Evolutionary conservation across 371 early-diverging fungal species (phyloP).

Genomic region (Sporodiniella umbellata): DNA sequence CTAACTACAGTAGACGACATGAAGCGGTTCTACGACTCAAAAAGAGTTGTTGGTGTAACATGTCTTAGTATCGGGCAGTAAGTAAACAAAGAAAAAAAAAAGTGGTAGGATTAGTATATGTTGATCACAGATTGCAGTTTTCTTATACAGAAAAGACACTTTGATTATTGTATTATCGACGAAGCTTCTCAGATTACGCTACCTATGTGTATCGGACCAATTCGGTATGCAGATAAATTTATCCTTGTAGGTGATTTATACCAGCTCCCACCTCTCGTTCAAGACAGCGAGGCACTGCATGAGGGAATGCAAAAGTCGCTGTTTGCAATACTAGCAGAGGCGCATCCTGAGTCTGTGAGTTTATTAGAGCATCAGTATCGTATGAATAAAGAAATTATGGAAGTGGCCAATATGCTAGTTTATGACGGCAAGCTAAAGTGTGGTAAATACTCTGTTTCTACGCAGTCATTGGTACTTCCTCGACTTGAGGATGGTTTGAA

Average conservation of each 20-base stretch:
- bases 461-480: conserved; percentile 50
- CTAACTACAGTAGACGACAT: conserved; percentile 57
- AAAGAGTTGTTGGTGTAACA: conserved; percentile 83
- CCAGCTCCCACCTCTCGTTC: conserved; percentile 96
- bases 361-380: conserved; percentile 92
- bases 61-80: conserved; percentile 87
- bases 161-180: conserved; percentile 98
- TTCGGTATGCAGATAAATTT: conserved; percentile 81
- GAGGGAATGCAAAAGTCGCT: conserved; percentile 61
- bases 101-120: no score
- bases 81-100: no score
- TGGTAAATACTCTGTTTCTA: conserved; percentile 67
- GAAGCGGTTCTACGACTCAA: conserved; percentile 52
- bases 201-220: conserved; percentile 92
- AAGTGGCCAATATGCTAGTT: conserved; percentile 81
- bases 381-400: conserved; percentile 95
- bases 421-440: conserved; percentile 81
- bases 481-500: conserved; percentile 25
- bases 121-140: conserved; percentile 28
- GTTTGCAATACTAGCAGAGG: conserved; percentile 79
- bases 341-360: conserved; percentile 76
- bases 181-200: conserved; percentile 98
- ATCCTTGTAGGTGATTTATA: conserved; percentile 98
- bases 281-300: conserved; percentile 48
- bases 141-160: conserved; percentile 64